Evolutionary conservation across 805 yeast species (phyloP), one percentile per base, ranked within the genome.

Genomic region (Candida schatavii): DNA sequence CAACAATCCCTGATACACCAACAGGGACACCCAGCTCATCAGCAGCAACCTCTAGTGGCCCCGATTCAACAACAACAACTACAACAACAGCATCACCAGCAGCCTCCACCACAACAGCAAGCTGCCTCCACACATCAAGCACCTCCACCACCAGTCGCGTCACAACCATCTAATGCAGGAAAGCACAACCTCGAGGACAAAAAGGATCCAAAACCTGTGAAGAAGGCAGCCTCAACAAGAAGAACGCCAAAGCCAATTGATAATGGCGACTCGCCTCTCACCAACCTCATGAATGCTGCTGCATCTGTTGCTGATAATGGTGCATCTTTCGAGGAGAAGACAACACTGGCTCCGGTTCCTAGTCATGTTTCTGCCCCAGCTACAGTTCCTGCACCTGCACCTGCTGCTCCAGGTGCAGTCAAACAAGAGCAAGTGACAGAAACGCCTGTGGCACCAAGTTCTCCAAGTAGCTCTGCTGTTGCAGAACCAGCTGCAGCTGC

Each of bases 121-220:
- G 32, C 43, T 9, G 42, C 15, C 20, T 22, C 15, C 15, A 15
- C 19, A n/a, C 35, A 35, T 19, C 23, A 20, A 22, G 44, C 23
- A 14, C 44, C 39, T 32, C 40, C 36, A 13, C 28, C 37, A 27
- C 10, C 32, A 31, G 35, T 31, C 7, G 35, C 35, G 19, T 22
- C 35, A 14, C 15, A 7, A 13, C 35, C 35, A 21, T 22, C 44
- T n/a, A 40, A 51, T 15, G 27, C 7, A 23, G 49, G 51, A 18
- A 70, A 70, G 43, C 68, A 62, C 30, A 72, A 66, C 23, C 59
- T 70, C 43, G 74, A 70, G 3, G 71, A 66, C 11, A 66, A 66
- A 46, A 43, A 46, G n/a, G 71, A 67, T 36, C 37, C 56, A 15
- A 55, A 58, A 44, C 46, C 49, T n/a, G 35, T 52, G 29, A 59